Base-by-base conservation (phyloP, 305 asterid species). In the Ilex paraguariensis region DNA sequence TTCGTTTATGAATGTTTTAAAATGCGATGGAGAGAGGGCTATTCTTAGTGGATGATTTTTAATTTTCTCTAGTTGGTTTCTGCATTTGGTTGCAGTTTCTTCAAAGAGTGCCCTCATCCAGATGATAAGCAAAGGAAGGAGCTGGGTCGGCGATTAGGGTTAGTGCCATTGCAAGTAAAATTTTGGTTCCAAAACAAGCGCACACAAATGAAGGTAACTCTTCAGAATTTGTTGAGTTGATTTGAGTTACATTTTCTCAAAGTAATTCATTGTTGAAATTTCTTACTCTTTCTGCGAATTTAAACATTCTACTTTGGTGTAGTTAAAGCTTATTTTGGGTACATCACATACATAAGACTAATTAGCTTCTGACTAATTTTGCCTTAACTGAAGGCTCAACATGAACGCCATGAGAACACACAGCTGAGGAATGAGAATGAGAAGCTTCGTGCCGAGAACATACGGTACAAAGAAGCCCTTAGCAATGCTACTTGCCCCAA, bases 181-280 rank as follows among this genome's bases (percentile, higher is more conserved):
- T 85, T 82, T 61, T 85, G 92, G 92, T 85, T 82, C 73, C 88
- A 80, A 54, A 82, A 80, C 54, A 85, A 80, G 70, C 75, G 89
- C 21, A 80, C 86, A 4, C 88, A 82, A 32, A 74, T 76, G 80
- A 84, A 82, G 82, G 89, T 78, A 66, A 15, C 6, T 7, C 2
- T 10, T n/a, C 32, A 31, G 7, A 36, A 21, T 21, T 36, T 36
- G 42, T 36, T 36, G 9, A 8, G 42, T 8, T 36, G 28, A 21
- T 21, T 21, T 21, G 28, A 21, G 28, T 21, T 21, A 21, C 28
- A 2, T 21, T 21, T 21, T 21, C 28, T 21, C 2, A 21, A 21
- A 21, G 28, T 21, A 21, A 21, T 21, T 21, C 28, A 21, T 21
- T 21, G 28, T 21, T 21, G 2, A 21, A 21, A 21, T 21, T 21